Percentiles rank a stretch among this genome's conserved stretches.
Conservation (phyloP, 768 basidiomycete genomes). For the Paxillus ammoniavirescens region DNA sequence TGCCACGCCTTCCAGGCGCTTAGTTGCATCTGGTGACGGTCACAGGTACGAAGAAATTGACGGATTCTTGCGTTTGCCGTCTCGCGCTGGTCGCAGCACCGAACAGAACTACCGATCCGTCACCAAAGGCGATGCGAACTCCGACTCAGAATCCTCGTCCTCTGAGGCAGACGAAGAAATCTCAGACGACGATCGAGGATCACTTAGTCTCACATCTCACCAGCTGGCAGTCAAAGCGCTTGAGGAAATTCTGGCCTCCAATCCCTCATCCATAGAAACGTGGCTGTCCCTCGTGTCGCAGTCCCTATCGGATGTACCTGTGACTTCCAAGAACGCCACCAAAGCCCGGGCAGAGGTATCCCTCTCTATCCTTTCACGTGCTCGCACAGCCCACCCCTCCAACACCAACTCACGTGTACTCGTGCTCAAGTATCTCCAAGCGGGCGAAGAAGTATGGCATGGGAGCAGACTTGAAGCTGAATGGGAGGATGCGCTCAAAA, state of each 20-base stretch:
- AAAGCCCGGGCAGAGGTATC: slow-evolving; percentile 71
- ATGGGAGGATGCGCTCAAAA: slow-evolving; percentile 65
- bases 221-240: slow-evolving; percentile 59
- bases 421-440: slow-evolving; percentile 62
- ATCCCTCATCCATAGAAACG: slow-evolving; percentile 51
- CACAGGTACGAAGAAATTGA: slow-evolving; percentile 62
- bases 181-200: slow-evolving; percentile 34
- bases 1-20: slow-evolving; percentile 44
- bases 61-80: slow-evolving; percentile 61
- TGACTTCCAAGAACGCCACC: slow-evolving; percentile 63
- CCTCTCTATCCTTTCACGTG: slow-evolving; percentile 63
- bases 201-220: slow-evolving; percentile 44
- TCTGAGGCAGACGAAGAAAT: slow-evolving; percentile 30
- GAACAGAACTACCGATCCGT: slow-evolving; percentile 55
- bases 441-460: slow-evolving; percentile 73
- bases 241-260: slow-evolving; percentile 48
- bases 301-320: slow-evolving; percentile 60
- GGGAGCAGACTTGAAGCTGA: slow-evolving; percentile 52
- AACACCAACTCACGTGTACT: slow-evolving; percentile 51
- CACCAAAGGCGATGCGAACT: slow-evolving; percentile 25
- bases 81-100: slow-evolving; percentile 31
- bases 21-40: slow-evolving; percentile 37
- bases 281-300: slow-evolving; percentile 69
- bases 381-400: slow-evolving; percentile 51
- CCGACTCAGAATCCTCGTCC: slow-evolving; percentile 37